Conservation (phyloP, 257 asterid species). For the Asclepias syriaca region DNA sequence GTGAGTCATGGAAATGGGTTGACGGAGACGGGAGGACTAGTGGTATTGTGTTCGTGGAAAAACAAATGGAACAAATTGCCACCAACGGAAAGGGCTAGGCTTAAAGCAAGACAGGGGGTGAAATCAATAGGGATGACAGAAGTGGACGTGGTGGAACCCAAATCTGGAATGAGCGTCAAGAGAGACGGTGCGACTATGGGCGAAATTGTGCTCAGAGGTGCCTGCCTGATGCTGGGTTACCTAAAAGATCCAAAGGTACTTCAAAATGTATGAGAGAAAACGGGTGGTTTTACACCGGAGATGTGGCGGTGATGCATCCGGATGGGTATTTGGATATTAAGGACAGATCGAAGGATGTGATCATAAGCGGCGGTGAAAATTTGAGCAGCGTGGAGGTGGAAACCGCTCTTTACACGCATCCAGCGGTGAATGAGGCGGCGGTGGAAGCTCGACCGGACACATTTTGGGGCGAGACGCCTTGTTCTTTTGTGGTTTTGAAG, state of each 20-base stretch:
- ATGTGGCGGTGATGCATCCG: slow-evolving; percentile 29
- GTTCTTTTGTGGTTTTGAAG: slow-evolving; percentile 28
- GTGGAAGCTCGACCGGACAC: slow-evolving; percentile 30
- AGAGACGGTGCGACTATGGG: slow-evolving; percentile 14
- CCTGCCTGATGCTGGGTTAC: slow-evolving; percentile 23
- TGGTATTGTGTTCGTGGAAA: slow-evolving; percentile 12
- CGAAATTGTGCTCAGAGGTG: slow-evolving; percentile 24
- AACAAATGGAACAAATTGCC: no score
- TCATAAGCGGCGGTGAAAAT: slow-evolving; percentile 32
- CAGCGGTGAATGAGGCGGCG: no score
- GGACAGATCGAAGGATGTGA: slow-evolving; percentile 28
- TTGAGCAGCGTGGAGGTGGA: slow-evolving; percentile 31
- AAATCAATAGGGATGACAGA: not conserved
- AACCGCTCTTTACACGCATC: slow-evolving; percentile 21
- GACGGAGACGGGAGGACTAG: slow-evolving; percentile 20
- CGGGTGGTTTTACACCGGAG: slow-evolving; percentile 28
- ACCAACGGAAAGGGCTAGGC: slow-evolving; percentile 9
- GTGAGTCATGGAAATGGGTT: slow-evolving; percentile 23
- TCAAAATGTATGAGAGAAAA: slow-evolving; percentile 19
- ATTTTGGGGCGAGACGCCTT: slow-evolving; percentile 31
- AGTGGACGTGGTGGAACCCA: slow-evolving; percentile 18
- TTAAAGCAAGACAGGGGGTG: slow-evolving; percentile 21
- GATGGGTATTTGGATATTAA: slow-evolving; percentile 30
- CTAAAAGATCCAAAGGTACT: slow-evolving; percentile 26
- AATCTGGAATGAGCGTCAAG: slow-evolving; percentile 11